A percentile compares a stretch with the other conserved stretches of the same genome.
Conservation (phyloP, 176 grass and related monocot genomes). For the Tillandsia leiboldiana region DNA sequence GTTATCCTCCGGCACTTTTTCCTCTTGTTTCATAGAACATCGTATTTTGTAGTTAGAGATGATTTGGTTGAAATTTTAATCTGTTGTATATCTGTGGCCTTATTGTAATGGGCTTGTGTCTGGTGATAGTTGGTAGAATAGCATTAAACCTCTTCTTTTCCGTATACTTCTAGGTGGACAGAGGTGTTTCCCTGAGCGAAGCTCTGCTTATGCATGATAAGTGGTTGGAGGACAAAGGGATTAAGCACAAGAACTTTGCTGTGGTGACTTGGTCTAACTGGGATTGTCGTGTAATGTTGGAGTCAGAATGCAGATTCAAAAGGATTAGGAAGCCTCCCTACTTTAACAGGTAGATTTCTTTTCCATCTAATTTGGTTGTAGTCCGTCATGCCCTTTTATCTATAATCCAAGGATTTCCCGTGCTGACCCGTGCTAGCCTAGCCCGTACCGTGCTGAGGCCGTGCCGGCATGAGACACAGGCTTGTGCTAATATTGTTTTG, state of each 20-base stretch:
- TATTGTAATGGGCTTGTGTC: neutral
- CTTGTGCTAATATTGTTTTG: no score
- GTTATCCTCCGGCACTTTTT: no score
- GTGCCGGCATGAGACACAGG: no score
- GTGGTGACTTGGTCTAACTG: constrained; percentile 94
- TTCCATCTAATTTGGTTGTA: neutral
- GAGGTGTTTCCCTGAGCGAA: constrained; percentile 90
- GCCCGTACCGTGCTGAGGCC: no score
- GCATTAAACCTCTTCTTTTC: neutral
- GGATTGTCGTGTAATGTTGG: constrained; percentile 90
- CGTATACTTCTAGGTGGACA: constrained; percentile 57
- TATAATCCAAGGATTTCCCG: no score
- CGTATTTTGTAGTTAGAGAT: no score
- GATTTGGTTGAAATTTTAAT: neutral
- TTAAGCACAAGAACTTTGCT: constrained; percentile 86
- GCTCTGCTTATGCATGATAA: constrained; percentile 98
- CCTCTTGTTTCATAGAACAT: no score
- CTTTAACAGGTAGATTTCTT: constrained; percentile 58
- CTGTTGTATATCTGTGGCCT: neutral
- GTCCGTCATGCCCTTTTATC: neutral
- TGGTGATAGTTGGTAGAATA: neutral
- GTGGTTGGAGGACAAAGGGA: constrained; percentile 95
- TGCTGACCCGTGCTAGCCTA: no score
- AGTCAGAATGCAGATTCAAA: constrained; percentile 91
- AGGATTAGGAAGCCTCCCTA: constrained; percentile 89